Base-by-base conservation (phyloP, 148 eudicot genomes). In the Rhododendron molle region DNA sequence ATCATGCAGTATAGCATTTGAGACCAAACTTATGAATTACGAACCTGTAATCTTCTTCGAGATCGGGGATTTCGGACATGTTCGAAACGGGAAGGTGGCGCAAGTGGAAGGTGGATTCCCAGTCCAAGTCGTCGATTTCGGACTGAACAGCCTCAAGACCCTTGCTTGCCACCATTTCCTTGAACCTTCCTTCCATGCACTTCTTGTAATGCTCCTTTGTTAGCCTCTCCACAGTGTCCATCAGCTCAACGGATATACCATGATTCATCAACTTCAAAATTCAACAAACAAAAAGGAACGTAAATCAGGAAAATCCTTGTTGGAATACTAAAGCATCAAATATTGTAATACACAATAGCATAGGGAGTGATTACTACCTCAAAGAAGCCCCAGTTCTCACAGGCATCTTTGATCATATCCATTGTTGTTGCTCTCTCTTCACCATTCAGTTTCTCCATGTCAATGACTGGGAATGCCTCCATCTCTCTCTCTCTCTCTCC, bases 101-200 rank as follows among this genome's bases (percentile, higher is more conserved):
- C 43, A 96, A 82, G 89, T 83, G 89, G 94, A 94, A 94, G 65
- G 98, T 94, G 94, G 94, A 93, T 85, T 96, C 99, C 99, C 99
- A 96, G 86, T 96, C 99, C 18, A 93, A 40, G 83, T 96, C 95
- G 9, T 89, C n/a, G 83, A 93, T 85, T 76, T 94, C 95, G 11
- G 91, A 86, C 79, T 93, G 89, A 80, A 90, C 94, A 78, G 90
- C 88, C 6, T 92, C 98, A 5, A 94, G 88, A 7, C 96, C 98
- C 76, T 93, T 94, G 86, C 82, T 85, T 18, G 89, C 92, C 76
- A 96, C 94, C 98, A 96, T 93, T 86, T 96, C 99, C 78, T 91
- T 91, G 86, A 96, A 96, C 90, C 87, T 89, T 12, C 87, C 87
- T 78, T 93, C 94, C 96, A 91, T 92, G 87, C 88, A 91, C 87